Evolutionary conservation across 495 filamentous ascomycete species (phyloP).

Genomic region (Trichocladium antarcticum): DNA sequence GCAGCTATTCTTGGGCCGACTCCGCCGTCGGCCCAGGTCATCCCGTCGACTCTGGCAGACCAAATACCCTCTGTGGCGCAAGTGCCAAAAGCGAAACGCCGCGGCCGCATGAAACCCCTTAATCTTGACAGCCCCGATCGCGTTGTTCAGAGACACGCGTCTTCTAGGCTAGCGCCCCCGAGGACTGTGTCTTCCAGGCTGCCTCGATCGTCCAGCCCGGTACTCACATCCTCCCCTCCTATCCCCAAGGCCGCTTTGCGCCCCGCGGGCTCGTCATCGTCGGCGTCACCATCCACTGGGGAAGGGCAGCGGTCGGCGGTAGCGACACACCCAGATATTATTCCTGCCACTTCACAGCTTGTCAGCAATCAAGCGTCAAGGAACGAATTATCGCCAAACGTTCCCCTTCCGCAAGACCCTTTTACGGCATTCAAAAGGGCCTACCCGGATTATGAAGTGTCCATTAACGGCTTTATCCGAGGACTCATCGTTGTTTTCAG

Average conservation of each 20-base stretch:
- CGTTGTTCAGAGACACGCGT: background rate
- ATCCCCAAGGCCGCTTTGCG: too few species aligned
- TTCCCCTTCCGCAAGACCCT: constrained; percentile 16
- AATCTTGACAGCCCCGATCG: constrained; percentile 1
- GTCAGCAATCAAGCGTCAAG: constrained; percentile 1
- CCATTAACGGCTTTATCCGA: constrained; percentile 41
- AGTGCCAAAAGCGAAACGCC: constrained; percentile 3
- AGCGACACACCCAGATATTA: background rate
- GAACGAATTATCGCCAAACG: constrained; percentile 15
- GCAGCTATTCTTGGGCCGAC: constrained; percentile 18
- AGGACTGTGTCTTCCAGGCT: background rate
- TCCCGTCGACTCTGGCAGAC: constrained; percentile 24
- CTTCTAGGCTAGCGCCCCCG: background rate
- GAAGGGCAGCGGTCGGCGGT: background rate
- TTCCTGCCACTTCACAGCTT: background rate
- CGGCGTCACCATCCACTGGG: background rate
- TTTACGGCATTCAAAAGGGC: constrained; percentile 43
- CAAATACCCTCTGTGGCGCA: background rate
- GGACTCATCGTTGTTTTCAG: constrained; percentile 44
- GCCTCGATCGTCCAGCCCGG: background rate
- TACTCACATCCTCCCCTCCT: background rate
- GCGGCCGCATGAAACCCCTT: constrained; percentile 10
- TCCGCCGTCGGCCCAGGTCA: constrained; percentile 35
- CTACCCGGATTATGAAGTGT: constrained; percentile 49
- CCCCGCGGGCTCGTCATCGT: background rate